Conservation (phyloP, 352 stramenopile species). For the Globisporangium ultimum region DNA sequence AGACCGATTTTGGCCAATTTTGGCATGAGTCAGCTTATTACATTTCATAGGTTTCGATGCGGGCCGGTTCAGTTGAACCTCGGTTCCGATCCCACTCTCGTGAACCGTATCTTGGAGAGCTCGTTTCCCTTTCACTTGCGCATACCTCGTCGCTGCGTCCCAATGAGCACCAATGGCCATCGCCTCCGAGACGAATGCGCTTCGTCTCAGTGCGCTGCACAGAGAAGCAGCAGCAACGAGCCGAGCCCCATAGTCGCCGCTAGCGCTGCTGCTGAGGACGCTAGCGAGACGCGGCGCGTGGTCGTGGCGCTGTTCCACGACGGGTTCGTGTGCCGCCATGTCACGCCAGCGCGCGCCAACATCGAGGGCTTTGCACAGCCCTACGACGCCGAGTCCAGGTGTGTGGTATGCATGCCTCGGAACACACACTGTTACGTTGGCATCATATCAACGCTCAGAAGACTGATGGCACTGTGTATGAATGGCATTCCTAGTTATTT, state of each 20-base stretch:
- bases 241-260: neutral
- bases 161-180: neutral
- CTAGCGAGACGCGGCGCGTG: slow-evolving; percentile 8
- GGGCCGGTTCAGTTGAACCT: neutral
- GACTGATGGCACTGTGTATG: neutral
- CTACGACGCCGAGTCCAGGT: slow-evolving; percentile 69
- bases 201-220: neutral
- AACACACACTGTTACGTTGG: neutral
- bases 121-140: slow-evolving; percentile 4
- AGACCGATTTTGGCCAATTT: no score
- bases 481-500: slow-evolving; percentile 40
- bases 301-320: slow-evolving; percentile 61
- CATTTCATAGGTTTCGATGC: neutral
- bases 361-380: slow-evolving; percentile 69
- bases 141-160: neutral
- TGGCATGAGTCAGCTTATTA: no score
- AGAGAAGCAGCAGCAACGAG: neutral
- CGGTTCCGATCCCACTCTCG: no score
- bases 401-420: neutral
- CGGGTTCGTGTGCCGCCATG: slow-evolving; percentile 66
- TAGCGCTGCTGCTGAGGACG: neutral
- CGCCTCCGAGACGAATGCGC: neutral
- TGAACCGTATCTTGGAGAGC: slow-evolving; percentile 15
- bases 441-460: neutral
- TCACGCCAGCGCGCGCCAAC: slow-evolving; percentile 41